Evolutionary conservation across 2,329 filamentous ascomycete species (phyloP), one percentile per base, ranked within the genome.

Genomic region (Aspergillus sp.): DNA sequence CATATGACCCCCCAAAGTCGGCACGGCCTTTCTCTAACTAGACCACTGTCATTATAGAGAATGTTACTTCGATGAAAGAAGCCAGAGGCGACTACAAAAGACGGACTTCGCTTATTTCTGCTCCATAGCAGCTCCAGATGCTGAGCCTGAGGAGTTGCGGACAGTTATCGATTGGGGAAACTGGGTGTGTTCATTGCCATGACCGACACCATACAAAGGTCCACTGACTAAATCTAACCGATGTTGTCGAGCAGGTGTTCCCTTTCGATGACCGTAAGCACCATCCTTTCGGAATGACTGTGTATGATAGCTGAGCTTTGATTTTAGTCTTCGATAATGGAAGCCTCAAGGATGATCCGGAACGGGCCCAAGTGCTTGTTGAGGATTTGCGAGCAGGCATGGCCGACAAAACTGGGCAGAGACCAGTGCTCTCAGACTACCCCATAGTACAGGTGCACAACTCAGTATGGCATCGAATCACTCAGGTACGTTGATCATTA

Each of bases 311-410:
- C 45, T 60, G 17, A 55, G 21, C 17, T 19, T 15, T n/a, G 4
- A 6, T 30, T 50, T 15, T 48, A 76, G 66, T 64, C 38, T 73
- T 73, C 30, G 72, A 74, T 50, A 72, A 73, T 51, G 73, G 73
- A 1, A 60, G 62, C n/a, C 61, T 74, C 19, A 69, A 64, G 39
- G 58, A 66, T 17, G 65, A 74, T 47, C 62, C 62, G 2, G 51
- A 58, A 4, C 58, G 59, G 13, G 70, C 73, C 1, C 62, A 68
- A 9, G 52, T 61, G 5, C 56, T 74, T 21, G 58, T 68, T n/a
- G 66, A 69, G 13, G 57, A 63, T 17, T 59, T 72, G 41, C 65
- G 72, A 9, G 50, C 52, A 3, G 62, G 70, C 5, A 60, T 67
- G 54, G 56, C 38, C 4, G 65, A 69, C 30, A 53, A 65, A 38